Percentiles rank a stretch among this genome's conserved stretches.
Conservation (phyloP, 768 basidiomycete genomes). For the Russula vinacea region DNA sequence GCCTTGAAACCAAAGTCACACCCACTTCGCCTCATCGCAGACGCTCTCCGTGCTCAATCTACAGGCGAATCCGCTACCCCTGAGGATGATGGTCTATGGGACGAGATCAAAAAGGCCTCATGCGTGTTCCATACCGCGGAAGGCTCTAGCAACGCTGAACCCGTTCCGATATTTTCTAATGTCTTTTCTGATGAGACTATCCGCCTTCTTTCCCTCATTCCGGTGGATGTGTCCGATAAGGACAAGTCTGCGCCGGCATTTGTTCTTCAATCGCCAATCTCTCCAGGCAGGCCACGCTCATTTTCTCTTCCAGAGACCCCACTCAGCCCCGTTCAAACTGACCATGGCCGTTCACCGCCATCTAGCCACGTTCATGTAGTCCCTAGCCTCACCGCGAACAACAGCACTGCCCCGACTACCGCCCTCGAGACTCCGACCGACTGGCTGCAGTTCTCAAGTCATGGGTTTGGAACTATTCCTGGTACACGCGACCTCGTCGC, state of each 20-base stretch:
- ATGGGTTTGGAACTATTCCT: slow-evolving; percentile 52
- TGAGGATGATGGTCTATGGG: slow-evolving; percentile 51
- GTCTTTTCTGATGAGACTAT: slow-evolving; percentile 72
- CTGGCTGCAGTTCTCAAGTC: slow-evolving; percentile 66
- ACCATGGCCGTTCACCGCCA: slow-evolving; percentile 19
- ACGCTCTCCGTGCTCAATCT: slow-evolving; percentile 50
- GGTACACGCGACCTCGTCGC: slow-evolving; percentile 48
- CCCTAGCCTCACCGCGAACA: slow-evolving; percentile 33
- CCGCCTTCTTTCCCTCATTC: slow-evolving; percentile 47
- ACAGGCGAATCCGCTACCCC: slow-evolving; percentile 37
- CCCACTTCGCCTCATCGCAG: slow-evolving; percentile 57
- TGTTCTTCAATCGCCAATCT: slow-evolving; percentile 37
- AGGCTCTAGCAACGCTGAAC: slow-evolving; percentile 33
- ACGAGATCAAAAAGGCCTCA: slow-evolving; percentile 45
- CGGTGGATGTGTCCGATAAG: slow-evolving; percentile 40
- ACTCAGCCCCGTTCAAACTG: neutral
- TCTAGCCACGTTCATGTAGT: neutral
- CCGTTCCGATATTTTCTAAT: slow-evolving; percentile 43
- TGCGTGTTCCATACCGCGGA: slow-evolving; percentile 31
- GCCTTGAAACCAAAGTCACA: slow-evolving; percentile 44
- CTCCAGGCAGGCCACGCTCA: slow-evolving; percentile 31
- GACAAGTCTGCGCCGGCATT: slow-evolving; percentile 32
- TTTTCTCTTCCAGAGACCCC: slow-evolving; percentile 22
- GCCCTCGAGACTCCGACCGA: slow-evolving; percentile 42
- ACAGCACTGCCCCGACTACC: slow-evolving; percentile 35